Conservation (phyloP, 2,329 filamentous ascomycete genomes). For the Clonostachys rhizophaga region DNA sequence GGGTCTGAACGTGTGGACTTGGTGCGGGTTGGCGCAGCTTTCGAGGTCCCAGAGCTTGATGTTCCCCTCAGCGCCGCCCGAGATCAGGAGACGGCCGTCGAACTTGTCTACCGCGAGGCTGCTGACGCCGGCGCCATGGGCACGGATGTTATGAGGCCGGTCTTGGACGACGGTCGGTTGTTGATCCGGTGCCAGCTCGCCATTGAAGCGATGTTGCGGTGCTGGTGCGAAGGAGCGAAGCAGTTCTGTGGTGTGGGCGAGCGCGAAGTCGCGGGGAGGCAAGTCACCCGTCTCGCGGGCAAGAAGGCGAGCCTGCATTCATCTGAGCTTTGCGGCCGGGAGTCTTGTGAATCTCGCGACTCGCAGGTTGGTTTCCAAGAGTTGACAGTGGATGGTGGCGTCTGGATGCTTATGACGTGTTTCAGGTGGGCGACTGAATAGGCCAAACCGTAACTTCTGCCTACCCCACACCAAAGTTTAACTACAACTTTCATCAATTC, state of each 20-base stretch:
- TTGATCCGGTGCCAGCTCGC: conserved; percentile 22
- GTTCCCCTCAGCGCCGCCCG: conserved; percentile 79
- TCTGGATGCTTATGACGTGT: too few species aligned
- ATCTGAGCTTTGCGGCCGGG: conserved; percentile 15
- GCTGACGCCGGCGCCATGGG: conserved; percentile 76
- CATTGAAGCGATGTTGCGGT: conserved; percentile 66
- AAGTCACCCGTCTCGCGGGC: conserved; percentile 70
- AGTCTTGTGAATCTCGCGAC: neutral
- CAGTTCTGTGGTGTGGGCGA: conserved; percentile 60
- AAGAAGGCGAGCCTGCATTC: conserved; percentile 72
- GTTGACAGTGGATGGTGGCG: too few species aligned
- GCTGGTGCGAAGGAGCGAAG: conserved; percentile 65
- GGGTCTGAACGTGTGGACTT: conserved; percentile 47
- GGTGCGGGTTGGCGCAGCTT: conserved; percentile 32
- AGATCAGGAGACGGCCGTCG: conserved; percentile 72
- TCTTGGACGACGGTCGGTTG: conserved; percentile 13
- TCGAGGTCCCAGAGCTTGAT: conserved; percentile 88
- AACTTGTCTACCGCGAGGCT: conserved; percentile 77
- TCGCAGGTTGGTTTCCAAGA: too few species aligned
- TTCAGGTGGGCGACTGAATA: too few species aligned
- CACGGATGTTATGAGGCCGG: conserved; percentile 40
- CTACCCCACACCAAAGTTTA: too few species aligned
- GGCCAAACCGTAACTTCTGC: too few species aligned
- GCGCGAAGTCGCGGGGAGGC: conserved; percentile 57
- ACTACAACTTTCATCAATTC: too few species aligned